A percentile compares a stretch with the other conserved stretches of the same genome.
Evolutionary conservation across 73 alveolate species (phyloP).

Genomic region (Symbiodinium natans): DNA sequence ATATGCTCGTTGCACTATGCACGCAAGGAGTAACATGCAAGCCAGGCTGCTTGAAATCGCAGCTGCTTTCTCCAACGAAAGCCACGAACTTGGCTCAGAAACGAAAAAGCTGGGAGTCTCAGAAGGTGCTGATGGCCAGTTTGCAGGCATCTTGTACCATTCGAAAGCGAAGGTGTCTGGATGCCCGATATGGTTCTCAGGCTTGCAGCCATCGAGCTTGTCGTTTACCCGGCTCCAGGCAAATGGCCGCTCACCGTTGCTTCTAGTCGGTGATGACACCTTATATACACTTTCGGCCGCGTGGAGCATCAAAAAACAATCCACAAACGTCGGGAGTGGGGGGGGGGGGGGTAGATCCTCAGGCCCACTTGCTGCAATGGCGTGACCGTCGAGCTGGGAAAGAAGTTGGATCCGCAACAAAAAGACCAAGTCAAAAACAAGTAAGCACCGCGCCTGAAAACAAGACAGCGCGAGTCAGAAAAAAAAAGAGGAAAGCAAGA

Average conservation of each 20-base stretch:
- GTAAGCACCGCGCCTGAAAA: neutral
- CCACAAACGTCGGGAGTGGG: neutral
- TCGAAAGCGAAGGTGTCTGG: slow-evolving; percentile 78
- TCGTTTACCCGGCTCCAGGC: slow-evolving; percentile 77
- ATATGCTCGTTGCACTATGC: neutral
- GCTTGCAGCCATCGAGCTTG: slow-evolving; percentile 47
- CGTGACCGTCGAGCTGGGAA: neutral
- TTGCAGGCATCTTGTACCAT: slow-evolving; percentile 42
- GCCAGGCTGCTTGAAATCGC: neutral
- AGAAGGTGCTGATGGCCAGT: neutral
- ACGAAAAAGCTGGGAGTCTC: neutral
- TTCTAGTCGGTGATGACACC: slow-evolving; percentile 69
- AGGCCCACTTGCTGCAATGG: neutral
- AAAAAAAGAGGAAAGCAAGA: no score
- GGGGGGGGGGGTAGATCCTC: no score
- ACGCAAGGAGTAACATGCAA: neutral
- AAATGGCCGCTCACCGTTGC: slow-evolving; percentile 53
- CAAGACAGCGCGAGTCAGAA: no score
- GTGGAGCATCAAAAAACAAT: neutral
- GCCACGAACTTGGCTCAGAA: neutral
- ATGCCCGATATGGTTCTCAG: slow-evolving; percentile 34
- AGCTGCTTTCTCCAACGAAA: neutral
- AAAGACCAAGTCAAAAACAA: neutral
- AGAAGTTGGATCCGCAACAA: neutral
- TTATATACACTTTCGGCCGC: neutral